A percentile compares a stretch with the other conserved stretches of the same genome.
Evolutionary conservation across 257 asterid genomes (phyloP).

Genomic region (Solanum phureja): DNA sequence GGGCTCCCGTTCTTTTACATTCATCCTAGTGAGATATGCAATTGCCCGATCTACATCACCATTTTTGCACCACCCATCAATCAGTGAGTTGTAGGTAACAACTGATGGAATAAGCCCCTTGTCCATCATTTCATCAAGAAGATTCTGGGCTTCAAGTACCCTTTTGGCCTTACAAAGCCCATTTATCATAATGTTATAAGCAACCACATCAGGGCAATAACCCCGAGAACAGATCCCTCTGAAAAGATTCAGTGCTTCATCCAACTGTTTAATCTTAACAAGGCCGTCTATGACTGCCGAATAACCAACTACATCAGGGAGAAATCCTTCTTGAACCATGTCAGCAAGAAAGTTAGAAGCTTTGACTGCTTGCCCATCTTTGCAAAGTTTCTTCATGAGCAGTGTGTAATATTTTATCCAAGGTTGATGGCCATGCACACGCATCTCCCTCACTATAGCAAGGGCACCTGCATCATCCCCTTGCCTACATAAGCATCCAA

Average conservation of each 20-base stretch:
- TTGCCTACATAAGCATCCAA: conserved; percentile 67
- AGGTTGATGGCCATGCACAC: conserved; percentile 59
- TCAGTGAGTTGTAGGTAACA: conserved; percentile 73
- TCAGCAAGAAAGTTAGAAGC: conserved; percentile 58
- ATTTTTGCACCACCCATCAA: conserved; percentile 76
- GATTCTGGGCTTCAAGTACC: conserved; percentile 46
- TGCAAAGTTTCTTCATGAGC: conserved; percentile 58
- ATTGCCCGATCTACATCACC: conserved; percentile 51
- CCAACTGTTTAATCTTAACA: conserved; percentile 40
- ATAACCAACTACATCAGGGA: conserved; percentile 68
- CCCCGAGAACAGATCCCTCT: conserved; percentile 52
- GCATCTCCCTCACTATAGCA: conserved; percentile 59
- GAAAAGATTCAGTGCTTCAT: conserved; percentile 52
- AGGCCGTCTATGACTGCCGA: conserved; percentile 66
- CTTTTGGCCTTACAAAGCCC: conserved; percentile 63
- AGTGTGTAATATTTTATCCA: conserved; percentile 81
- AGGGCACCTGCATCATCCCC: conserved; percentile 51
- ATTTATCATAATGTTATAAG: conserved; percentile 61
- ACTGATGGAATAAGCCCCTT: conserved; percentile 80
- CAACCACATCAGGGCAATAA: conserved; percentile 67
- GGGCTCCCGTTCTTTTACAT: conserved; percentile 43
- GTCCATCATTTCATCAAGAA: conserved; percentile 47
- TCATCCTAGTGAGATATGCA: conserved; percentile 42
- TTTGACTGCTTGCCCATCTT: conserved; percentile 44
- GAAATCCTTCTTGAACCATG: conserved; percentile 58